Percentiles rank a stretch among this genome's conserved stretches.
These are phyloP conservation scores for Lepiota brunneoincarnata DNA, from an alignment of 768 basidiomycete genomes.

Conservation along the genomic window DNA sequence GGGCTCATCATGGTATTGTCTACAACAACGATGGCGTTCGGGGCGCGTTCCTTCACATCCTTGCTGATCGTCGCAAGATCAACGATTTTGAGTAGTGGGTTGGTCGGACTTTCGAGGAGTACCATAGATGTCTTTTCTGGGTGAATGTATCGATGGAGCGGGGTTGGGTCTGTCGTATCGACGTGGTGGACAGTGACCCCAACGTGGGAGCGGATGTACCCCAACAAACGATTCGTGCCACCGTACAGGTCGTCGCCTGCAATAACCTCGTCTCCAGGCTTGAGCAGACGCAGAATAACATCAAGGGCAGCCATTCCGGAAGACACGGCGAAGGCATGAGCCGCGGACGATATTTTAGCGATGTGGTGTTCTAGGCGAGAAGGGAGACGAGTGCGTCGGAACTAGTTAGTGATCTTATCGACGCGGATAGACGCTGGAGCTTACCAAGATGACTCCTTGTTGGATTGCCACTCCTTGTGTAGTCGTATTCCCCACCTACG, in stretches of 20 bases:
- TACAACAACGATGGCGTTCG: conserved; percentile 81
- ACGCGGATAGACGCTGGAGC: conserved; percentile 14
- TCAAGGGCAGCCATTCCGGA: conserved; percentile 99
- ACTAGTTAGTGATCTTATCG: conserved; percentile 8
- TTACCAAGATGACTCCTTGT: conserved; percentile 92
- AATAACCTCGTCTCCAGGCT: conserved; percentile 93
- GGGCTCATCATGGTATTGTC: conserved; percentile 99
- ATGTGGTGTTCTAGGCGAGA: conserved; percentile 82
- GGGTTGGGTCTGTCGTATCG: conserved; percentile 78
- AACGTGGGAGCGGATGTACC: conserved; percentile 82
- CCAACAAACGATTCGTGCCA: conserved; percentile 92
- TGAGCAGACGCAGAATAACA: conserved; percentile 88
- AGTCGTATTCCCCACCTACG: conserved; percentile 85
- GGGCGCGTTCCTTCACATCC: conserved; percentile 79
- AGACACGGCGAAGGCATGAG: conserved; percentile 87
- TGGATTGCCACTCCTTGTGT: conserved; percentile 93
- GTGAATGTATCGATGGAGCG: conserved; percentile 61
- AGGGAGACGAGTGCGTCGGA: conserved; percentile 1
- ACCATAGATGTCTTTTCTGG: conserved; percentile 89
- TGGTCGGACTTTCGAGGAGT: conserved; percentile 94
- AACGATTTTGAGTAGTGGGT: conserved; percentile 92
- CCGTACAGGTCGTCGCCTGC: conserved; percentile 98
- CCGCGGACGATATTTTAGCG: conserved; percentile 93
- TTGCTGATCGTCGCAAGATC: conserved; percentile 83
- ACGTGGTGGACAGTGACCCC: conserved; percentile 91